Evolutionary conservation across 169 alveolate species (phyloP).

Genomic region (Cryptosporidium viatorum): DNA sequence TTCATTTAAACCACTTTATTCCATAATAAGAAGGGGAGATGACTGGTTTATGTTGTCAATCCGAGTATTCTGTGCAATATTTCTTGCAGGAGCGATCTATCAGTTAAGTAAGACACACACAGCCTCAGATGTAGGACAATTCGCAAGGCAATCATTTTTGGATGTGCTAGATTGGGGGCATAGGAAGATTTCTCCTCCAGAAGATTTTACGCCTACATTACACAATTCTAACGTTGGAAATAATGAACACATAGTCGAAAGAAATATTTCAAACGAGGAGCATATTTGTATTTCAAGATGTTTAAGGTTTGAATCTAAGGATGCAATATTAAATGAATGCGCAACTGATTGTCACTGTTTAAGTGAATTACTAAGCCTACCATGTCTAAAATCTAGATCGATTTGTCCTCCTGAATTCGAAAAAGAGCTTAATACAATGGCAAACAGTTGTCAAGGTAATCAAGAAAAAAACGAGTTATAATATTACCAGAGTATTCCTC

Average conservation of each 20-base stretch:
- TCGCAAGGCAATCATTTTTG: slow-evolving; percentile 87
- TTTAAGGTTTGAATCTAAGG: slow-evolving; percentile 72
- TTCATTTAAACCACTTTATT: slow-evolving; percentile 85
- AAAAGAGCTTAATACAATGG: slow-evolving; percentile 25
- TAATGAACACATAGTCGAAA: not conserved
- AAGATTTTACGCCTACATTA: slow-evolving; percentile 45
- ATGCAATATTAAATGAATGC: slow-evolving; percentile 48
- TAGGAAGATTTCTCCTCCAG: slow-evolving; percentile 79
- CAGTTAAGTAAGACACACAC: slow-evolving; percentile 87
- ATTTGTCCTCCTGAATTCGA: slow-evolving; percentile 50
- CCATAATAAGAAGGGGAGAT: slow-evolving; percentile 82
- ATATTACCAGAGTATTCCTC: slow-evolving; percentile 39
- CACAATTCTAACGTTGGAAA: slow-evolving; percentile 1
- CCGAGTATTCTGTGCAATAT: slow-evolving; percentile 84
- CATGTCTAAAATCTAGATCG: slow-evolving; percentile 38
- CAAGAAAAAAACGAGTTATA: slow-evolving; percentile 2
- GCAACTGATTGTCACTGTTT: slow-evolving; percentile 56
- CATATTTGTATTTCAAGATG: slow-evolving; percentile 32
- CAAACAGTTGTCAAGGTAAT: not conserved
- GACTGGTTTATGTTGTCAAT: slow-evolving; percentile 80
- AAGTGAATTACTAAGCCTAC: slow-evolving; percentile 47
- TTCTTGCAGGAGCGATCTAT: slow-evolving; percentile 84
- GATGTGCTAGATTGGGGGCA: slow-evolving; percentile 89
- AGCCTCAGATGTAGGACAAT: slow-evolving; percentile 83
- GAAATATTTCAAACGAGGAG: slow-evolving; percentile 26